Evolutionary conservation across 495 filamentous ascomycete species (phyloP), one percentile per base, ranked within the genome.

Genomic region (Parmelia sp.): DNA sequence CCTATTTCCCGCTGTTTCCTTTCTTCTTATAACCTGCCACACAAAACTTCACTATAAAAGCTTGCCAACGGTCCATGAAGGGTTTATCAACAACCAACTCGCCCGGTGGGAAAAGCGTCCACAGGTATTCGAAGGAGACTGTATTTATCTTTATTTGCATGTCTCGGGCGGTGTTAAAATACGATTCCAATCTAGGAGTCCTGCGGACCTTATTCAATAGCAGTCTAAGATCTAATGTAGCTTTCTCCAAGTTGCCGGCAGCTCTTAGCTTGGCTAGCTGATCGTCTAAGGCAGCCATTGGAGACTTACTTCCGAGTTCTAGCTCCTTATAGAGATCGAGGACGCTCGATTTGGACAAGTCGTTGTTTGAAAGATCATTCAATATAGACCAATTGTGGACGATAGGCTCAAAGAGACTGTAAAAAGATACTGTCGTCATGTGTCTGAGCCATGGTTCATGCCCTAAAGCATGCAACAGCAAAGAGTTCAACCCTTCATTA

Each of bases 101-200:
- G 12, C 71, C 69, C 5, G 71, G 71, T 17, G 59, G 29, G 49
- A 73, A 73, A 8, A 73, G 9, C 15, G 71, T 68, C 71, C 71
- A 73, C 9, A 72, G 47, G 12, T 57, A 56, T 15, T 68, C 66
- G 57, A 65, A 72, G 5, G 35, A 33, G 27, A 33, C 17, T 44
- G 67, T 65, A 12, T 65, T 66, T 0, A 47, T 65, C 37, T 66
- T 58, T 23, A 42, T 19, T 17, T 66, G 23, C 33, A 64, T 65
- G 31, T 68, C 53, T 0, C 53, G 53, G 35, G 21, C 29, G 29
- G 5, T 7, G 12, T 33, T 36, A 14, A 57, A 36, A 21, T 57
- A 57, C 6, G 23, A 49, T 27, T 49, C 45, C 12, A 49, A 49
- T 49, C 45, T 23, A 4, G 45, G 45, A 27, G 45, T 49, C 45